A percentile compares a stretch with the other conserved stretches of the same genome.
Conservation (phyloP, 148 eudicot species). For the Vaccinium macrocarpon region DNA sequence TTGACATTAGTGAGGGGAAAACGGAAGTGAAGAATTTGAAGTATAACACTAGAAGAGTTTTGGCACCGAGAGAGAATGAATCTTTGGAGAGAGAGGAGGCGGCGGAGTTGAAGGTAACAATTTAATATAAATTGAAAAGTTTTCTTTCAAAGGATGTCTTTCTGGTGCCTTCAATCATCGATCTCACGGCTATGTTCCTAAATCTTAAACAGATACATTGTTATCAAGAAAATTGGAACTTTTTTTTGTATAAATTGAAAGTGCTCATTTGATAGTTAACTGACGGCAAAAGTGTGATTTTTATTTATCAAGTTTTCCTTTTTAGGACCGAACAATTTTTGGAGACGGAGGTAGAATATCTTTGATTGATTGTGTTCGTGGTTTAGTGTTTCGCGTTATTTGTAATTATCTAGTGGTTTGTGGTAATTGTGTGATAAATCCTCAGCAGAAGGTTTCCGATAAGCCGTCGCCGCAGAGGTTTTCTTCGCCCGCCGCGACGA, state of each 20-base stretch:
- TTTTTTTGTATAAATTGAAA: no score
- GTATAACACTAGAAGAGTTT: conserved; percentile 18
- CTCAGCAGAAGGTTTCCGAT: conserved; percentile 8
- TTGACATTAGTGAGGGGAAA: conserved; percentile 14
- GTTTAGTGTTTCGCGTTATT: background rate
- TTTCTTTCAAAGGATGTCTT: no score
- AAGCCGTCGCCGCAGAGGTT: conserved; percentile 63
- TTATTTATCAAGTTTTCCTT: no score
- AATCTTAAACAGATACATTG: no score
- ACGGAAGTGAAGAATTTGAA: conserved; percentile 8
- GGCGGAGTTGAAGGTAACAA: conserved; percentile 16
- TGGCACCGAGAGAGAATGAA: conserved; percentile 27
- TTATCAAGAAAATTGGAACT: no score
- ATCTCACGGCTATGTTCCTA: no score
- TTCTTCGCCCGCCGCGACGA: conserved; percentile 54
- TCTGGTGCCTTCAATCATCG: no score
- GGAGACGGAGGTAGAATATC: background rate
- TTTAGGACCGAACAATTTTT: no score
- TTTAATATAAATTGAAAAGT: no score
- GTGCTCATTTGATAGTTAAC: no score
- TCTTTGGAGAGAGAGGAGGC: conserved; percentile 11
- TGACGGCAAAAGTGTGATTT: no score
- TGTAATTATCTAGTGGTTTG: background rate
- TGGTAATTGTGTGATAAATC: background rate
- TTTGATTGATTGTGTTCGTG: background rate